A percentile compares a stretch with the other conserved stretches of the same genome.
These are phyloP conservation scores for Eucalyptus globulus DNA, from an alignment of 345 rosid species.

Conservation along the genomic window DNA sequence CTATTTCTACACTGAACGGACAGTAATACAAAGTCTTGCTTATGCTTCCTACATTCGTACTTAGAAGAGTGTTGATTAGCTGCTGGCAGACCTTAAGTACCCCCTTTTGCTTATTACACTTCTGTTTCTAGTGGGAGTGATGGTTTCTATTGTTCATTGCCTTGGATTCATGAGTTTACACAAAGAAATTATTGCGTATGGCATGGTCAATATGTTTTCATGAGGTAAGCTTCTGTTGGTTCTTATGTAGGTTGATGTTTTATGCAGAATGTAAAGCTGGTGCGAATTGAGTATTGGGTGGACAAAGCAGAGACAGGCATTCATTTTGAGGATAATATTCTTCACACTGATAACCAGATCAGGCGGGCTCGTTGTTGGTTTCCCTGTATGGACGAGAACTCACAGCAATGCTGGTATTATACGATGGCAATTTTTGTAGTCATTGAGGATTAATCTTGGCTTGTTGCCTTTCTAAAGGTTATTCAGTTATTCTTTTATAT, in stretches of 20 bases:
- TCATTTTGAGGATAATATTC: constrained; percentile 62
- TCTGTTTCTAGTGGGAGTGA: background rate
- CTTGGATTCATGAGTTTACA: background rate
- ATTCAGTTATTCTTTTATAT: background rate
- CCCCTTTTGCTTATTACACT: background rate
- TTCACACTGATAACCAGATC: constrained; percentile 84
- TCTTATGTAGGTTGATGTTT: constrained; percentile 48
- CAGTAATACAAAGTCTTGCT: background rate
- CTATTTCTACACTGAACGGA: background rate
- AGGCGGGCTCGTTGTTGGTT: constrained; percentile 98
- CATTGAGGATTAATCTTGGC: background rate
- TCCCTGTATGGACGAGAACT: constrained; percentile 77
- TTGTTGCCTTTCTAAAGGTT: background rate
- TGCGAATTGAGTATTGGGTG: constrained; percentile 80
- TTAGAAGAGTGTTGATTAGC: background rate
- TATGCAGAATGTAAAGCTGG: constrained; percentile 92
- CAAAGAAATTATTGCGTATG: background rate
- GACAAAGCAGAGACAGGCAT: constrained; percentile 89
- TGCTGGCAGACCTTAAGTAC: background rate
- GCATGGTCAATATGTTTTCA: background rate
- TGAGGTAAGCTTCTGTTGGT: constrained; percentile 17
- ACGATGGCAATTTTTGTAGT: background rate
- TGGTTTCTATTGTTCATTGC: background rate
- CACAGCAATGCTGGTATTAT: constrained; percentile 79
- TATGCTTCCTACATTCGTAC: background rate